Conservation (phyloP, 106 monocot species). For the Dendrobium catenatum region DNA sequence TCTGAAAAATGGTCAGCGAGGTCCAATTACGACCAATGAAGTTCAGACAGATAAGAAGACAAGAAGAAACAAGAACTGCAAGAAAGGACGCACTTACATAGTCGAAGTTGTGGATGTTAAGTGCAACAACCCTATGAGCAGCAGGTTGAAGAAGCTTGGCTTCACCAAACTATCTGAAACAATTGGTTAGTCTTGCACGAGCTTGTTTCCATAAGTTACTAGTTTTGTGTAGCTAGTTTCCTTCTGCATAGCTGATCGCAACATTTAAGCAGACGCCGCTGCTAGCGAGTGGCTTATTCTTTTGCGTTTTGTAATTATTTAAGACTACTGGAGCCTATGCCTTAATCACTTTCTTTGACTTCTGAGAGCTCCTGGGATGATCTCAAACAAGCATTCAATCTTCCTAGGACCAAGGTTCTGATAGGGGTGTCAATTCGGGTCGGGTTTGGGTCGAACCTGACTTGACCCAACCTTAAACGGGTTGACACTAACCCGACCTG, state of each 20-base stretch:
- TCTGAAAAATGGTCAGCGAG: not conserved
- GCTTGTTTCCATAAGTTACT: slow-evolving; percentile 2
- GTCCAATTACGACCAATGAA: not conserved
- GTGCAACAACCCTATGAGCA: slow-evolving; percentile 78
- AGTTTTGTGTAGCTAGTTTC: slow-evolving; percentile 1
- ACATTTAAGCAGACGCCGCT: slow-evolving; percentile 30
- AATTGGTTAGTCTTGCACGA: not conserved
- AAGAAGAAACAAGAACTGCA: not conserved
- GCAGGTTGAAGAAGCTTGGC: slow-evolving; percentile 63
- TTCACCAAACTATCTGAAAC: slow-evolving; percentile 80
- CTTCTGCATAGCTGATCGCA: slow-evolving; percentile 14
- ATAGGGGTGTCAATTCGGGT: no score
- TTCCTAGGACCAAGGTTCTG: slow-evolving; percentile 34
- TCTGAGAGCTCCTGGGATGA: slow-evolving; percentile 8
- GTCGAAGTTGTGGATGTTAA: slow-evolving; percentile 24
- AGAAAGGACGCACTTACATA: slow-evolving; percentile 10
- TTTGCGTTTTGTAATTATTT: not conserved
- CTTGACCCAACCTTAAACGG: no score
- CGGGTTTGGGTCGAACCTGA: no score
- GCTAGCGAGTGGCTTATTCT: slow-evolving; percentile 5
- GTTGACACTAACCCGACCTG: no score
- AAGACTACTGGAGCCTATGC: not conserved
- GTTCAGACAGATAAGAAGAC: not conserved
- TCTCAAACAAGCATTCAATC: slow-evolving; percentile 29
- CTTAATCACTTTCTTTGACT: not conserved